Evolutionary conservation across 805 yeast species (phyloP), one percentile per base, ranked within the genome.

Genomic region (Schizosaccharomyces japonicus): DNA sequence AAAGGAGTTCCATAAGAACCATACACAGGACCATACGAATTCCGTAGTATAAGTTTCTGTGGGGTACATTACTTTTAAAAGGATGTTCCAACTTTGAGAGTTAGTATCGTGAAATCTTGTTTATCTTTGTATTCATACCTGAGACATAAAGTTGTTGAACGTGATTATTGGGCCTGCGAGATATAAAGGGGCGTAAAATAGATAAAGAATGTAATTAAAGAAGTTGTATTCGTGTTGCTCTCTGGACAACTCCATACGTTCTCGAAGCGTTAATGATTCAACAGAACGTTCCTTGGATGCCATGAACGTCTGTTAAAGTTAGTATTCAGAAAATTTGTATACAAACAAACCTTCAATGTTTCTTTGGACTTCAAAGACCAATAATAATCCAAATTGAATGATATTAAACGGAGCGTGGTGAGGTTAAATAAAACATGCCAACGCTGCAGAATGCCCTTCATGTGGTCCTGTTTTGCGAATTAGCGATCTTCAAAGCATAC

Each of bases 401-500:
- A 81, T 44, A 90, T 63, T 70, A 84, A 73, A 56, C 95, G 70
- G 48, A 90, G 67, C 50, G 87, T 64, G 1, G 94, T 78, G 62
- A 92, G 84, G 62, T 90, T 90, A 68, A 76, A 90, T 55, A 80
- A 82, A 3, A 90, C 95, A 58, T 90, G 95, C 99, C 99, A 90
- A 55, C 96, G 70, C 15, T 75, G 68, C 51, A 90, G 76, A 11
- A 85, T 69, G 0, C 96, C 95, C 45, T 70, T 69, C 54, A 71
- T 78, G 0, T 71, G 54, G 56, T 83, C 56, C 56, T 51, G 26
- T 13, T 13, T 11, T 10, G n/a, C n/a, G 32, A 10, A 10, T 30
- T 30, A n/a, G n/a, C n/a, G 10, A 10, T 30, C 13, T n/a, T 10
- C n/a, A 10, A 30, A 30, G n/a, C 10, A 10, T 10, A 10, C 17